Conservation (phyloP, 768 basidiomycete species). For the Mrakia frigida region DNA sequence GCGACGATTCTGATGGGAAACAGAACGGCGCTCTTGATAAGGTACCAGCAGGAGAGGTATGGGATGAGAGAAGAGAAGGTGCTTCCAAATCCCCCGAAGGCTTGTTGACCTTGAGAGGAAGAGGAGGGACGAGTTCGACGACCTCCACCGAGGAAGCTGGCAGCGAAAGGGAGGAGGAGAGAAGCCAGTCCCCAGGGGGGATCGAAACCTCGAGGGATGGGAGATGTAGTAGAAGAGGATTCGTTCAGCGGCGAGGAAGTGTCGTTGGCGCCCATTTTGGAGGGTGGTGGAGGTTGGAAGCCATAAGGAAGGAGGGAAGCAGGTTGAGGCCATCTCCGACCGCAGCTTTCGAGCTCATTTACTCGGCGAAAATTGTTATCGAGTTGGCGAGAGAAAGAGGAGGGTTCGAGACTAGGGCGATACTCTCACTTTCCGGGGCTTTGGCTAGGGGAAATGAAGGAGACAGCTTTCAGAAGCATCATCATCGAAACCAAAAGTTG, state of each 20-base stretch:
- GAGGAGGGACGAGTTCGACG: background rate
- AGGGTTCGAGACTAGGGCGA: no score
- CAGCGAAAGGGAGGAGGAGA: background rate
- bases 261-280: background rate
- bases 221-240: no score
- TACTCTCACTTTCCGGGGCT: no score
- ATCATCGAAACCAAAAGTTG: constrained; percentile 24
- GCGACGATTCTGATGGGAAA: background rate
- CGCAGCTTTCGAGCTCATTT: no score
- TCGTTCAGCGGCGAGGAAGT: background rate
- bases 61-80: background rate
- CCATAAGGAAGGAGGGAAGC: no score
- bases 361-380: no score
- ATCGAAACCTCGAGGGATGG: background rate
- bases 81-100: background rate
- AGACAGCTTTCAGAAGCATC: background rate
- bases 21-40: background rate
- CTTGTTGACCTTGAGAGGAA: background rate
- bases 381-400: no score
- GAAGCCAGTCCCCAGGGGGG: background rate
- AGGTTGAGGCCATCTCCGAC: no score
- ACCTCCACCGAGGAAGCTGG: background rate
- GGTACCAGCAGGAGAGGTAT: background rate
- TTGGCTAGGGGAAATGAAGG: no score
- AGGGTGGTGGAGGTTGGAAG: no score